Evolutionary conservation across 2,329 filamentous ascomycete species (phyloP).

Genomic region (Amphichorda felina): DNA sequence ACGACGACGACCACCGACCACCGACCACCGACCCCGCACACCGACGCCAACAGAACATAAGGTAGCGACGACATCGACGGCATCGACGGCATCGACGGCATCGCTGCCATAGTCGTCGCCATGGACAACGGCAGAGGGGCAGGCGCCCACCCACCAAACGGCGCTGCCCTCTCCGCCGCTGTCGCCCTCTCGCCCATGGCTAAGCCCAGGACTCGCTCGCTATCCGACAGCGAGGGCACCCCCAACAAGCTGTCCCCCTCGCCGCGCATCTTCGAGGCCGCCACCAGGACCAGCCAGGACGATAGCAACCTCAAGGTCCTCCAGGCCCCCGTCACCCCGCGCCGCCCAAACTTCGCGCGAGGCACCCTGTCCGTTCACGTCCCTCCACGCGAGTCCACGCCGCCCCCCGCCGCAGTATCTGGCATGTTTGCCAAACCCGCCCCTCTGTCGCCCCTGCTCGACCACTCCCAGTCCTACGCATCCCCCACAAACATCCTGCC

Average conservation of each 20-base stretch:
- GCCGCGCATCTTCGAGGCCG: slow-evolving; percentile 41
- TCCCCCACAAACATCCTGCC: slow-evolving; percentile 83
- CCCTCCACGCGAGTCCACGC: slow-evolving; percentile 20
- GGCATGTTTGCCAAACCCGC: slow-evolving; percentile 36
- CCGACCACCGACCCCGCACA: too few relatives aligned
- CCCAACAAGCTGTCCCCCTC: slow-evolving; percentile 46
- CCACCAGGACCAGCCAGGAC: slow-evolving; percentile 50
- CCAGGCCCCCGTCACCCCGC: slow-evolving; percentile 55
- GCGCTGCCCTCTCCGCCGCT: slow-evolving; percentile 3
- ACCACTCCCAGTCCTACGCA: slow-evolving; percentile 73
- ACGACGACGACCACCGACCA: too few relatives aligned
- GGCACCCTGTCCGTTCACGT: slow-evolving; percentile 35
- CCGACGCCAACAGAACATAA: too few relatives aligned
- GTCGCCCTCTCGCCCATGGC: slow-evolving; percentile 26
- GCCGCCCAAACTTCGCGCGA: slow-evolving; percentile 44
- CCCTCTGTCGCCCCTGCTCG: slow-evolving; percentile 76
- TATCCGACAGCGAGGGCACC: slow-evolving; percentile 51
- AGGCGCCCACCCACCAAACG: background rate
- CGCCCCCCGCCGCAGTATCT: slow-evolving; percentile 17
- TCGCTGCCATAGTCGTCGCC: background rate
- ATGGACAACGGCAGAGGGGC: background rate
- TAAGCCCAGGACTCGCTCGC: slow-evolving; percentile 50
- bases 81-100: background rate
- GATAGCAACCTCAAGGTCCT: slow-evolving; percentile 42
- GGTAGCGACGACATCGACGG: too few relatives aligned